phyloP scores from a whole-genome alignment of 768 basidiomycete genomes.

The Suillus decipiens region DNA sequence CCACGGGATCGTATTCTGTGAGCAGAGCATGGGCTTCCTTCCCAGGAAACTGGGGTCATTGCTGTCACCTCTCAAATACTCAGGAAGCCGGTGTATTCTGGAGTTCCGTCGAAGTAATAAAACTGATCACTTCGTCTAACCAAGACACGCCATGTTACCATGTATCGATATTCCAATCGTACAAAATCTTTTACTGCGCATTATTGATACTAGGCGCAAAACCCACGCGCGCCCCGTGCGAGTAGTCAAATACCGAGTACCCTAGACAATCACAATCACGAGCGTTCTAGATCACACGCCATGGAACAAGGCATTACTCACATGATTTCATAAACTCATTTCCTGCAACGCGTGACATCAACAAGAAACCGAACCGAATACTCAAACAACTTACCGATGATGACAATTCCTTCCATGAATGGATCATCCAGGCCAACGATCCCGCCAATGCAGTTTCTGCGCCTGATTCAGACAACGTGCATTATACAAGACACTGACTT shows the following conservation, averaged over 20 bases:
- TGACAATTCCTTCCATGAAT: slow-evolving; percentile 55
- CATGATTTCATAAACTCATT: slow-evolving; percentile 71
- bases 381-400: slow-evolving; percentile 45
- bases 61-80: neutral
- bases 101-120: neutral
- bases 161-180: neutral
- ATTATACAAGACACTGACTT: slow-evolving; percentile 20
- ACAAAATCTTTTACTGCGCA: slow-evolving; percentile 3
- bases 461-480: neutral
- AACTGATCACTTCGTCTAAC: neutral
- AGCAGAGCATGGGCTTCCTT: neutral
- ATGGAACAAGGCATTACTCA: slow-evolving; percentile 31
- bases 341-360: slow-evolving; percentile 33
- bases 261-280: slow-evolving; percentile 36
- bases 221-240: slow-evolving; percentile 53
- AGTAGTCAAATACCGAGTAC: slow-evolving; percentile 64
- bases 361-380: slow-evolving; percentile 13
- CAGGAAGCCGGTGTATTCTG: neutral
- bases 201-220: slow-evolving; percentile 59
- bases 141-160: neutral
- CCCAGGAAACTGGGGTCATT: neutral
- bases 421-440: slow-evolving; percentile 47
- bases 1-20: neutral
- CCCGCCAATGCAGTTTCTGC: slow-evolving; percentile 56
- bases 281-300: slow-evolving; percentile 8